phyloP scores from a whole-genome alignment of 2,329 filamentous ascomycete species.

The Penicillium hordei region DNA sequence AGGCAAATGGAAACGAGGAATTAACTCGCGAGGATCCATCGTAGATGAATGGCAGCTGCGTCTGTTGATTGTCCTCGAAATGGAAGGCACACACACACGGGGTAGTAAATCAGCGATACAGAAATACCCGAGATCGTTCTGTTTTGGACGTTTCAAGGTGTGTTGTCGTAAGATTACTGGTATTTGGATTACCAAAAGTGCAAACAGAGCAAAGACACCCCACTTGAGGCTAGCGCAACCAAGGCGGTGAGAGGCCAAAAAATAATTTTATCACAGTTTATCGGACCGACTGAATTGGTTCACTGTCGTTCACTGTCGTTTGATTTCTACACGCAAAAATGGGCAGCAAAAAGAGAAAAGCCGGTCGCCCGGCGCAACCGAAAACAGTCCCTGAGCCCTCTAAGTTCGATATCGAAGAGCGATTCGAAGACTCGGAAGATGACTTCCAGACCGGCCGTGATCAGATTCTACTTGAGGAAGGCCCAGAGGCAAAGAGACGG shows the following conservation, averaged over 20 bases:
- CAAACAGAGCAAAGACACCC: constrained; percentile 27
- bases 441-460: constrained; percentile 88
- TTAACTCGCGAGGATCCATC: constrained; percentile 9
- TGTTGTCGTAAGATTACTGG: constrained; percentile 7
- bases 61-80: neutral
- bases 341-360: constrained; percentile 66
- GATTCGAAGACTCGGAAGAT: constrained; percentile 91
- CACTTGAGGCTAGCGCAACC: constrained; percentile 16
- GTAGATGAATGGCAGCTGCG: constrained; percentile 4
- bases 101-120: neutral
- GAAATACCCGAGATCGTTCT: neutral
- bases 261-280: constrained; percentile 35
- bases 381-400: constrained; percentile 33
- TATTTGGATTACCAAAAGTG: constrained; percentile 13
- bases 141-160: neutral
- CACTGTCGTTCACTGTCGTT: constrained; percentile 6
- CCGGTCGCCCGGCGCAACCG: constrained; percentile 47
- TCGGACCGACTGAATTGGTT: constrained; percentile 6
- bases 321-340: constrained; percentile 40
- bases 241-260: constrained; percentile 38
- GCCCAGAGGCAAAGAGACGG: constrained; percentile 72
- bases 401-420: constrained; percentile 55
- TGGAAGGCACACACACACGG: constrained; percentile 4
- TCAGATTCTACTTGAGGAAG: constrained; percentile 81
- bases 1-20: constrained; percentile 24